Percentiles rank a stretch among this genome's conserved stretches.
Conservation (phyloP, 2,329 filamentous ascomycete genomes). For the Paecilomyces niveus region DNA sequence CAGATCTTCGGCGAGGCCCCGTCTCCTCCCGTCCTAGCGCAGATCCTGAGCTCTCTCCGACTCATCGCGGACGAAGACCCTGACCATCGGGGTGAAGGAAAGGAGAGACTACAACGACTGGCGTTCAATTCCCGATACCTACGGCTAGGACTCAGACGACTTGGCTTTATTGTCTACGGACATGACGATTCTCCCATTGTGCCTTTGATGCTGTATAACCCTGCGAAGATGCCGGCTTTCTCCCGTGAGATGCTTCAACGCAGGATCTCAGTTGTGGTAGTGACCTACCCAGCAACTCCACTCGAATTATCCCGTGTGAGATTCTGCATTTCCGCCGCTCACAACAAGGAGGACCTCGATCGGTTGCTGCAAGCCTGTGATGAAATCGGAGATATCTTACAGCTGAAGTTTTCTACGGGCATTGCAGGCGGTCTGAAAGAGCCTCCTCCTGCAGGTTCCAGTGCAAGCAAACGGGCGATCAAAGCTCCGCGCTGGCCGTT, state of each 20-base stretch:
- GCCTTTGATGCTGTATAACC: conserved; percentile 85
- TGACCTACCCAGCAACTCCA: conserved; percentile 90
- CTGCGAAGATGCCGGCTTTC: conserved; percentile 93
- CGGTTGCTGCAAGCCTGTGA: conserved; percentile 81
- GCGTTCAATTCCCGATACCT: conserved; percentile 96
- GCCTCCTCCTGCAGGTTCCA: conserved; percentile 60
- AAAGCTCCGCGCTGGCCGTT: conserved; percentile 69
- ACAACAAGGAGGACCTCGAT: conserved; percentile 95
- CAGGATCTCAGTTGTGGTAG: conserved; percentile 91
- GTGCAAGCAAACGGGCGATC: conserved; percentile 31
- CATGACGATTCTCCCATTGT: conserved; percentile 96
- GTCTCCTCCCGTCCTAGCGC: conserved; percentile 74
- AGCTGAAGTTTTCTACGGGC: conserved; percentile 89
- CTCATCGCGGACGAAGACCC: conserved; percentile 70
- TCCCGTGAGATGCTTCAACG: conserved; percentile 95
- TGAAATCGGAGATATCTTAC: conserved; percentile 78
- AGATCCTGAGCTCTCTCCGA: conserved; percentile 75
- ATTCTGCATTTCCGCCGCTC: conserved; percentile 86
- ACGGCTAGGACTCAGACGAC: conserved; percentile 82
- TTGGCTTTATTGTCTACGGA: conserved; percentile 89
- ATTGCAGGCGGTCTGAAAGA: conserved; percentile 71
- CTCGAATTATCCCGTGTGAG: conserved; percentile 85
- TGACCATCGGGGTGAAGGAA: conserved; percentile 73
- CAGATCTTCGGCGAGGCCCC: conserved; percentile 80
- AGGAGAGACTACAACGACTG: conserved; percentile 85